Base-by-base conservation (phyloP, 2,329 filamentous ascomycete species). In the Neopestalotiopsis rosae region DNA sequence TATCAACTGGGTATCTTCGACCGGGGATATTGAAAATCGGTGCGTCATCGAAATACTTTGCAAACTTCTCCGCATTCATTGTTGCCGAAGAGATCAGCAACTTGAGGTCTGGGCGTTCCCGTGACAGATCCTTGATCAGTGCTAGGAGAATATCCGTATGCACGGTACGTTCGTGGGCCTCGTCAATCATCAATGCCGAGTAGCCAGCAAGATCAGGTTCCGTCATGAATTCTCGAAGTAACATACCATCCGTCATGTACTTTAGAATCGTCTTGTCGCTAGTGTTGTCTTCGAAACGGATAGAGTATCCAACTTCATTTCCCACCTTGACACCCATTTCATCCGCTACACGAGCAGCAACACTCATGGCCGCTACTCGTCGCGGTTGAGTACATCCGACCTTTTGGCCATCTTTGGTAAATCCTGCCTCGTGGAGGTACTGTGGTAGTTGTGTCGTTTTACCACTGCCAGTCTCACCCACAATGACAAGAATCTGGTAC, bases 211-310 rank as follows among this genome's bases (percentile, higher is more conserved):
- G 84, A 73, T 95, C 91, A 0, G 95, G 95, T 75, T 97, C 94
- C 0, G 94, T 95, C 82, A 98, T 89, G 72, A 98, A 92, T 78
- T 97, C 94, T 77, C 94, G 88, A 38, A 98, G 84, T 52, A 98
- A 84, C 92, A 98, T 97, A 78, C 96, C 96, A 76, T 99, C 96
- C 0, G 96, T 99, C 92, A 97, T 95, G 81, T 97, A 98, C 80
- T 97, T 97, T 67, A 99, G 82, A 7, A 95, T 86, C 0, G 96
- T 98, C 82, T 97, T 97, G 75, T 97, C 94, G 77, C 90, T 94
- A 0, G 94, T 97, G 71, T 91, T 91, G 80, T 98, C 94, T 78
- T 99, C 96, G 75, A 98, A 99, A 70, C 96, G 92, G 74, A 99
- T 97, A 0, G 92, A 91, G 79, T 98, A 99, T 17, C 96, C 96